phyloP scores from a whole-genome alignment of 345 rosid genomes.

The Clarkia xantiana region DNA sequence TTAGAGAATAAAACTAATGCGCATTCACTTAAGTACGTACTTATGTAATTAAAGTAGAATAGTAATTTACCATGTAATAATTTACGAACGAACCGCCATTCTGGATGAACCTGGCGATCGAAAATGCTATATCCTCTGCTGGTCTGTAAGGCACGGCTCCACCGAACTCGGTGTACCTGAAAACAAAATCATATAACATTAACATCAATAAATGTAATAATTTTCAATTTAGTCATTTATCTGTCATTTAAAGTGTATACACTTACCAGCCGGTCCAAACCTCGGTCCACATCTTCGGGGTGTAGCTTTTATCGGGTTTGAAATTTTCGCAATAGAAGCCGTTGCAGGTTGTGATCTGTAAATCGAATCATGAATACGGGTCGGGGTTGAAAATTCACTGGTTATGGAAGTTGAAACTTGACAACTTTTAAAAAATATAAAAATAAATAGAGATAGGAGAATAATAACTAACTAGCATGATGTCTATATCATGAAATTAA shows the following conservation, averaged over 20 bases:
- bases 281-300: conserved; percentile 37
- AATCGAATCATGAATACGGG: too few relatives aligned
- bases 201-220: not conserved
- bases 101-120: conserved; percentile 33
- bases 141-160: conserved; percentile 34
- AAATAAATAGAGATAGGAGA: too few relatives aligned
- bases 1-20: too few relatives aligned
- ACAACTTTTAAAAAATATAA: too few relatives aligned
- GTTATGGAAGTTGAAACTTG: too few relatives aligned
- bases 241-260: not conserved
- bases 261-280: conserved; percentile 14
- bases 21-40: too few relatives aligned
- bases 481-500: too few relatives aligned
- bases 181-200: not conserved
- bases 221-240: not conserved
- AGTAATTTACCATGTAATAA: conserved; percentile 27
- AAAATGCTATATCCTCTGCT: conserved; percentile 31
- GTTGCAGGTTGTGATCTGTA: conserved; percentile 25
- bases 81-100: conserved; percentile 31
- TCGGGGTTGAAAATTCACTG: too few relatives aligned
- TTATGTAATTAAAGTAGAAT: too few relatives aligned
- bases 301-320: conserved; percentile 23
- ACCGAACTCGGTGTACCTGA: conserved; percentile 27
- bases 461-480: too few relatives aligned
- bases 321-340: conserved; percentile 31